These are phyloP conservation scores for Eucalyptus tenuipes DNA, from an alignment of 345 rosid species.

Conservation along the genomic window DNA sequence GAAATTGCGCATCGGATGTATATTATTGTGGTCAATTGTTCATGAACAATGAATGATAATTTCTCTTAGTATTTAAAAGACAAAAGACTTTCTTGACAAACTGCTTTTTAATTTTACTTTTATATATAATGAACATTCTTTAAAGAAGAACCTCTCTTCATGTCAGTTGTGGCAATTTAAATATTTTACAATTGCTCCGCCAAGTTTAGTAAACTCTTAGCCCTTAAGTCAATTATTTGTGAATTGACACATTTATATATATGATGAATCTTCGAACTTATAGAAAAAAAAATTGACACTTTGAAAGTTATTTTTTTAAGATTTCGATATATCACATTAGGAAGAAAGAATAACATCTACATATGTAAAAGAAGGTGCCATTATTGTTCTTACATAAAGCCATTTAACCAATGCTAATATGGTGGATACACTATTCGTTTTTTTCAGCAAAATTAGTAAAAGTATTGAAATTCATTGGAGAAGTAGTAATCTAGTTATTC, in stretches of 20 bases:
- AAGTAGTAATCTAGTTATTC: neutral
- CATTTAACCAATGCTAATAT: neutral
- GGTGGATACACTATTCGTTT: neutral
- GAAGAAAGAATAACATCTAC: neutral
- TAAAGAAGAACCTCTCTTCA: neutral
- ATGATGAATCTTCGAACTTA: neutral
- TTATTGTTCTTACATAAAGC: neutral
- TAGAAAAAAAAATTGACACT: neutral
- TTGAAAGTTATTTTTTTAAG: neutral
- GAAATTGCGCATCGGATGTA: neutral
- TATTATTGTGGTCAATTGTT: neutral
- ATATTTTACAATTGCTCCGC: neutral
- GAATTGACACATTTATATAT: neutral
- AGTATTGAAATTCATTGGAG: neutral
- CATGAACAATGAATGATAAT: neutral
- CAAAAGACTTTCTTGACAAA: neutral
- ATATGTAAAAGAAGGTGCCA: neutral
- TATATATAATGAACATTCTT: neutral
- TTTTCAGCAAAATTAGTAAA: neutral
- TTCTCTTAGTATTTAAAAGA: neutral
- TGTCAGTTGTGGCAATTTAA: neutral
- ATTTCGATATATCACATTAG: neutral
- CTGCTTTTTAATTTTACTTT: neutral
- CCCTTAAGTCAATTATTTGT: neutral
- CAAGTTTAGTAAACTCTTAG: neutral